Evolutionary conservation across 2,329 filamentous ascomycete genomes (phyloP).

Genomic region (Kalmusia sp.): DNA sequence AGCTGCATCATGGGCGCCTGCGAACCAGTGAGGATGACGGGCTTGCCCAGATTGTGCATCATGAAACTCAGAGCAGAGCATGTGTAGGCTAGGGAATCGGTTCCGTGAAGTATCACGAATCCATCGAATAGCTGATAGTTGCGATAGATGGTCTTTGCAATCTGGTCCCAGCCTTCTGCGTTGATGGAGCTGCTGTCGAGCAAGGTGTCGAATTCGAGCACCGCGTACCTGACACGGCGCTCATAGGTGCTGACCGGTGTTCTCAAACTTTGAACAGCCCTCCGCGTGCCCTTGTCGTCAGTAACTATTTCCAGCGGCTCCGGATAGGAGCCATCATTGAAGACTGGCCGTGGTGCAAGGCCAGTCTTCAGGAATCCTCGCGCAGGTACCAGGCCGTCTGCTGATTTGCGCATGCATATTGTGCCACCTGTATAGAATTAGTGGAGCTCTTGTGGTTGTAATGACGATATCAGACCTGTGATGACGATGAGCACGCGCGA

Average conservation of each 20-base stretch:
- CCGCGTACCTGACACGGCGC: conserved; percentile 81
- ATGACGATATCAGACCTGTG: conserved; percentile 62
- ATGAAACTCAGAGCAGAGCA: conserved; percentile 92
- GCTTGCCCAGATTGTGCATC: conserved; percentile 88
- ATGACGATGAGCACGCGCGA: conserved; percentile 88
- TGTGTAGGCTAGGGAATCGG: conserved; percentile 86
- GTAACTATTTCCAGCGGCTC: conserved; percentile 63
- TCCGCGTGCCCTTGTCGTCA: conserved; percentile 55
- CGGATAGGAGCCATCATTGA: conserved; percentile 77
- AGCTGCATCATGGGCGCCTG: conserved; percentile 85
- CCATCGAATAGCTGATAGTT: conserved; percentile 92
- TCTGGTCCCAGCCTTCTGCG: conserved; percentile 83
- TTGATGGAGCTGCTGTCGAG: conserved; percentile 92
- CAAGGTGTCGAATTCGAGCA: conserved; percentile 82
- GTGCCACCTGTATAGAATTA: conserved; percentile 63
- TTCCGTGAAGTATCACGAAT: conserved; percentile 90
- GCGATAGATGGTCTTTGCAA: conserved; percentile 77
- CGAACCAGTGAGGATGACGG: conserved; percentile 78
- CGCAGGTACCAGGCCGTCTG: conserved; percentile 77
- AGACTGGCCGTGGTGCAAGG: conserved; percentile 81
- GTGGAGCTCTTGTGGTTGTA: conserved; percentile 10
- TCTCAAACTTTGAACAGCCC: conserved; percentile 71
- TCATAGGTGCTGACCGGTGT: conserved; percentile 83
- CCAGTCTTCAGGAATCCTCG: conserved; percentile 79
- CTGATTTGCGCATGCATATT: conserved; percentile 88